Percentiles rank a stretch among this genome's conserved stretches.
Conservation (phyloP, 2,329 filamentous ascomycete genomes). For the Microdochium trichocladiopsis region DNA sequence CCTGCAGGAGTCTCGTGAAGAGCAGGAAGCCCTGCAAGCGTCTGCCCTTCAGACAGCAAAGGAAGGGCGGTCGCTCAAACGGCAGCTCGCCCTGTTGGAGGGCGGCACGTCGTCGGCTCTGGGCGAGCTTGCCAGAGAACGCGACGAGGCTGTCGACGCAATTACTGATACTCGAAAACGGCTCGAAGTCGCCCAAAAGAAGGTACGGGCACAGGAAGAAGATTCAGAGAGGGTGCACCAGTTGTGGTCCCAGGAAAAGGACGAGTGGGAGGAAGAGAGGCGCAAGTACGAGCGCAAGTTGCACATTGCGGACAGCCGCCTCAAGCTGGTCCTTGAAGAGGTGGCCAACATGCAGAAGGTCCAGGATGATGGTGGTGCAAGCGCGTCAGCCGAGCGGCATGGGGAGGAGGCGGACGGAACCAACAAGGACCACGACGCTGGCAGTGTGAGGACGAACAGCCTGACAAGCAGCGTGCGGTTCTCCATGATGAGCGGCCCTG, state of each 20-base stretch:
- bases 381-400: not conserved
- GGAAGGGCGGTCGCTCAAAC: constrained; percentile 74
- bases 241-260: constrained; percentile 78
- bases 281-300: constrained; percentile 76
- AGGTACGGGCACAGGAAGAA: constrained; percentile 71
- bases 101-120: constrained; percentile 82
- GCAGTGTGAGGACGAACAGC: constrained; percentile 68
- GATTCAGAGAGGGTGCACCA: constrained; percentile 72
- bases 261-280: constrained; percentile 77
- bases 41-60: constrained; percentile 58
- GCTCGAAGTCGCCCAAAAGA: constrained; percentile 72
- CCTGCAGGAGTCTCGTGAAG: constrained; percentile 62
- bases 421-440: constrained; percentile 65
- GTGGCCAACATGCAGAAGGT: constrained; percentile 63
- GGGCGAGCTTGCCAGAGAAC: constrained; percentile 74
- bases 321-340: constrained; percentile 82
- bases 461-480: constrained; percentile 66
- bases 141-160: constrained; percentile 73
- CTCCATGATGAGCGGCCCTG: constrained; percentile 53
- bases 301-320: constrained; percentile 80
- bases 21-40: constrained; percentile 65
- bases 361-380: constrained; percentile 40
- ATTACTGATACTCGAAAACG: constrained; percentile 67
- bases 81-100: constrained; percentile 80
- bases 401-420: constrained; percentile 46